Evolutionary conservation across 179 eudicot genomes (phyloP).

Genomic region (Drosera spatulata): DNA sequence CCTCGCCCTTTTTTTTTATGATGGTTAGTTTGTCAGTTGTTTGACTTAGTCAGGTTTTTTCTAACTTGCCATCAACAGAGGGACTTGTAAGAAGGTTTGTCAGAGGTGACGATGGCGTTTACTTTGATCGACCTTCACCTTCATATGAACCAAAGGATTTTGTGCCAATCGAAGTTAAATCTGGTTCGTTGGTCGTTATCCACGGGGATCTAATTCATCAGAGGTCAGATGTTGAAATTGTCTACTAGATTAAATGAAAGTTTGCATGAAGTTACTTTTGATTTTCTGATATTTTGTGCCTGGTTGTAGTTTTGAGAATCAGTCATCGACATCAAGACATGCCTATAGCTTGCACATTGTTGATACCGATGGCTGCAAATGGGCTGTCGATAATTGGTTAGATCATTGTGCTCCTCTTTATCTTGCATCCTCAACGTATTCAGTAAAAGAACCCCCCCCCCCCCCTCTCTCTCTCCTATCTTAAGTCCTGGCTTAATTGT

Average conservation of each 20-base stretch:
- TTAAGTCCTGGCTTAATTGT: too few species aligned
- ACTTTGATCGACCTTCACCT: constrained; percentile 80
- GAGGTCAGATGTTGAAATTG: constrained; percentile 31
- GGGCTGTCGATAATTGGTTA: constrained; percentile 89
- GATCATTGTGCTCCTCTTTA: constrained; percentile 12
- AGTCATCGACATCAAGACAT: constrained; percentile 81
- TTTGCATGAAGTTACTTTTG: background rate
- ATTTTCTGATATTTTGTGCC: background rate
- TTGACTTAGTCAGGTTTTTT: constrained; percentile 1
- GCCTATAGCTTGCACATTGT: constrained; percentile 90
- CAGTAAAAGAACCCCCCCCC: too few species aligned
- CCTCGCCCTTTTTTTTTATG: background rate
- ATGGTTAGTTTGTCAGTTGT: background rate
- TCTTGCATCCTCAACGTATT: too few species aligned
- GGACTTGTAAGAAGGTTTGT: constrained; percentile 86
- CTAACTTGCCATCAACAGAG: constrained; percentile 22
- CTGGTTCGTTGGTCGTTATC: constrained; percentile 83
- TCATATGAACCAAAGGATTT: constrained; percentile 69
- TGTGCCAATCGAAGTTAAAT: constrained; percentile 83
- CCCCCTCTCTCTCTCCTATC: too few species aligned
- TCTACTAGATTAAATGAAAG: background rate
- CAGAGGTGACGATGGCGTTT: constrained; percentile 76
- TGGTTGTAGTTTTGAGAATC: constrained; percentile 71
- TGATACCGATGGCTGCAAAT: constrained; percentile 83
- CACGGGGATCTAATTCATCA: constrained; percentile 98